Evolutionary conservation across 2,329 filamentous ascomycete genomes (phyloP), one percentile per base, ranked within the genome.

Genomic region (Coniochaeta sp.): DNA sequence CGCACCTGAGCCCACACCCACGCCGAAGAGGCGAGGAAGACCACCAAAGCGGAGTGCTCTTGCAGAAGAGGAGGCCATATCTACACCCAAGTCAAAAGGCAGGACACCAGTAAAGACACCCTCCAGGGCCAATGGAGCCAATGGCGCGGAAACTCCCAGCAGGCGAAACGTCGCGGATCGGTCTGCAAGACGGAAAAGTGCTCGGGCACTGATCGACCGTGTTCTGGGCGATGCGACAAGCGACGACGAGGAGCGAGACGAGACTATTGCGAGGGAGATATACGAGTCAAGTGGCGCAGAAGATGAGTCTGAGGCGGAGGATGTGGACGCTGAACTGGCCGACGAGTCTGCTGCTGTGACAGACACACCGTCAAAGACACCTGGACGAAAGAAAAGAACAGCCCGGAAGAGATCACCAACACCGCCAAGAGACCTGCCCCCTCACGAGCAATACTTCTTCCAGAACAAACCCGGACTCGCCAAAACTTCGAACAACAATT

Each of bases 371-470:
- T 77, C 81, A 16, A 81, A 78, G 60, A 85, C 81, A 24, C 80
- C 72, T 36, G 72, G 77, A 1, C 77, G 77, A 59, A 85, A 81
- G 67, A 77, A 70, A 61, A 75, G 62, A 5, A 58, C 68, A 0
- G 68, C 69, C 10, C 82, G 84, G 64, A 84, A 86, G 67, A 85
- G 84, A 60, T 91, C 89, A 7, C 89, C 90, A 1, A 92, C 89
- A 5, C 91, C 91, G 3, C 91, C 93, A 19, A 83, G 86, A 58
- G 85, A 96, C 67, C 81, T 98, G 2, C 90, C 93, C 5, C 81
- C 93, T 0, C 91, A 97, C 69, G 95, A 98, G 72, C 84, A 89
- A 65, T 99, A 96, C 77, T 98, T 99, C 73, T 90, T 89, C 69
- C 91, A 98, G 69, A 97, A 96, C 71, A 88, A 91, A 55, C 87